Evolutionary conservation across 192 early-diverging fungal genomes (phyloP), one percentile per base, ranked within the genome.

Genomic region (Gryganskiella cystojenkinii): DNA sequence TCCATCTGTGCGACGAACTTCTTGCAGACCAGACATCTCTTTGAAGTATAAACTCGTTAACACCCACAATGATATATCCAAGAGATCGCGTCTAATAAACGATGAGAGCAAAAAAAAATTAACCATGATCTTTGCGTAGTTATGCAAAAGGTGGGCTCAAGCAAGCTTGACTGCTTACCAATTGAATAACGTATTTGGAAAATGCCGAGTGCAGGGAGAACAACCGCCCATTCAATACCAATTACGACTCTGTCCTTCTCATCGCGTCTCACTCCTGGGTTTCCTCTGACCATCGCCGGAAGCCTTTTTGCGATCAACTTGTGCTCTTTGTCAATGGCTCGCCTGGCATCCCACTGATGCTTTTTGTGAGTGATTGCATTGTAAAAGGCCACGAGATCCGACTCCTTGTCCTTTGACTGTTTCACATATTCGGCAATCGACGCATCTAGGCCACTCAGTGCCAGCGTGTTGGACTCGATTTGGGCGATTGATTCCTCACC

Each of bases 351-450:
- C 47, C 56, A 68, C 17, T 25, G 11, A 11, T 68, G 45, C 34
- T 58, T 51, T 35, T 60, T 68, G 33, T 59, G 27, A 3, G n/a
- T 42, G 19, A 37, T 15, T 45, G 42, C 28, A 49, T 20, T 27
- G 34, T 68, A 68, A 30, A 68, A 68, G 33, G 25, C 28, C 2
- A 57, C 55, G 7, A 67, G 55, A 17, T 56, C 44, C 2, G n/a
- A 22, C 8, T 49, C 65, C 3, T 50, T 9, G 6, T 24, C 55
- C 43, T n/a, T 17, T 14, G 10, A 19, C 14, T 31, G 9, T 11
- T 37, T 46, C 9, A 40, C 55, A 47, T 49, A 49, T 5, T 67
- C 27, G 8, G 3, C 31, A 31, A 67, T 37, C 3, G 9, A 24
- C 20, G 54, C 55, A 17, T 57, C 64, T 34, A 55, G 44, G n/a